Evolutionary conservation across 225 moss, liverwort and hornwort genomes (phyloP).

Genomic region (Sphagnum tenellum): DNA sequence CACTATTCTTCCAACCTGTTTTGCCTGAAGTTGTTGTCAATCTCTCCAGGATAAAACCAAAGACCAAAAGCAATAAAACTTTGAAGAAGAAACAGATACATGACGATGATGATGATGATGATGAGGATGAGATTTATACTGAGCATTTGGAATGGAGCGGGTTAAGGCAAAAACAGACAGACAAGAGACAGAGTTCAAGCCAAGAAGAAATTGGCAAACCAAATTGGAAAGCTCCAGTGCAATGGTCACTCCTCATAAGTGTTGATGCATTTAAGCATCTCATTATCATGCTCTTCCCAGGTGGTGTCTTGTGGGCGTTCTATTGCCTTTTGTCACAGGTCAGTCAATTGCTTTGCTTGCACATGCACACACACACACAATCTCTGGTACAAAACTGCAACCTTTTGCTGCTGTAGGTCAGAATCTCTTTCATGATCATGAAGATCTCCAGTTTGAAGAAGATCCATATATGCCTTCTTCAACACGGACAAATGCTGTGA

Average conservation of each 20-base stretch:
- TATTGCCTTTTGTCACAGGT: constrained; percentile 39
- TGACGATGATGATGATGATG: constrained; percentile 10
- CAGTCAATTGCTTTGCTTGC: neutral
- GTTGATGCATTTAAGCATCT: constrained; percentile 28
- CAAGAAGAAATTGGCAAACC: no score
- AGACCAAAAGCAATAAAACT: neutral
- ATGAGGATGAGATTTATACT: no score
- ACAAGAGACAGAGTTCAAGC: neutral
- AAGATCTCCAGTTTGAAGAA: neutral
- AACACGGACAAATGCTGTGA: neutral
- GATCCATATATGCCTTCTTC: neutral
- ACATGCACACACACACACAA: no score
- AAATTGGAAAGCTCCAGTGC: neutral
- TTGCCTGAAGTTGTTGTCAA: constrained; percentile 25
- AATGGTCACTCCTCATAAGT: constrained; percentile 29
- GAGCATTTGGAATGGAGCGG: no score
- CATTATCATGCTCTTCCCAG: constrained; percentile 37
- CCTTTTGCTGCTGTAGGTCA: no score
- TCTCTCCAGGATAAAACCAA: constrained; percentile 1
- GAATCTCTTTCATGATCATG: neutral
- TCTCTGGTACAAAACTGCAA: no score
- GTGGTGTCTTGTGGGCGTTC: constrained; percentile 64
- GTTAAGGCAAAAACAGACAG: neutral
- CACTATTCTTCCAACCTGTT: constrained; percentile 16
- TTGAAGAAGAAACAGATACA: no score